phyloP scores from a whole-genome alignment of 164 flowering plant genomes.

The Sextonia rubra region DNA sequence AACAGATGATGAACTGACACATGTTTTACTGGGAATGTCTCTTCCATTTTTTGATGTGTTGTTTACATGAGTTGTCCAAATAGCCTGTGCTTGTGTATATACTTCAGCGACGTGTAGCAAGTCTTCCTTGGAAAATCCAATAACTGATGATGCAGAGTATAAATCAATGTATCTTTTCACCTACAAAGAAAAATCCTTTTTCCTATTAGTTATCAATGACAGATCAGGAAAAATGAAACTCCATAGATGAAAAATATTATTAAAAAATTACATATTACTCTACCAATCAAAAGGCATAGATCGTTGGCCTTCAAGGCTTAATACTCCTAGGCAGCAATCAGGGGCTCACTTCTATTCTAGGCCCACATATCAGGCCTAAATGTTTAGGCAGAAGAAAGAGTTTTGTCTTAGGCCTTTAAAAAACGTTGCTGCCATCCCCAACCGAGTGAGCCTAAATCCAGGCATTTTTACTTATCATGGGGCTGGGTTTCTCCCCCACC shows the following conservation, averaged over 20 bases:
- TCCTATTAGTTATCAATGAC: not conserved
- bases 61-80: constrained; percentile 32
- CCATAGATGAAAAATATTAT: not conserved
- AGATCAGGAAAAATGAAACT: not conserved
- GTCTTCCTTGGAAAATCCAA: constrained; percentile 89
- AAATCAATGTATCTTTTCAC: constrained; percentile 91
- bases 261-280: not conserved
- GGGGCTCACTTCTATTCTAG: no score
- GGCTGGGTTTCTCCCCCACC: not conserved
- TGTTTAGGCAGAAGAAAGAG: not conserved
- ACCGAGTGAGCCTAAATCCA: not conserved
- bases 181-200: constrained; percentile 33
- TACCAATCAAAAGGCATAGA: no score
- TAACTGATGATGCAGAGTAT: constrained; percentile 78
- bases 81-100: constrained; percentile 62
- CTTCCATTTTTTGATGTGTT: constrained; percentile 12
- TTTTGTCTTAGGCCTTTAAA: not conserved
- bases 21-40: constrained; percentile 18
- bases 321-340: not conserved
- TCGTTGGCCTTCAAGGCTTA: not conserved
- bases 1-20: constrained; percentile 27
- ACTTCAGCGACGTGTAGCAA: constrained; percentile 42
- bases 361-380: not conserved
- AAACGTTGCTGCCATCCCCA: not conserved
- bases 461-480: not conserved